Evolutionary conservation across 495 filamentous ascomycete genomes (phyloP).

Genomic region (Hapsidospora chrysogenum): DNA sequence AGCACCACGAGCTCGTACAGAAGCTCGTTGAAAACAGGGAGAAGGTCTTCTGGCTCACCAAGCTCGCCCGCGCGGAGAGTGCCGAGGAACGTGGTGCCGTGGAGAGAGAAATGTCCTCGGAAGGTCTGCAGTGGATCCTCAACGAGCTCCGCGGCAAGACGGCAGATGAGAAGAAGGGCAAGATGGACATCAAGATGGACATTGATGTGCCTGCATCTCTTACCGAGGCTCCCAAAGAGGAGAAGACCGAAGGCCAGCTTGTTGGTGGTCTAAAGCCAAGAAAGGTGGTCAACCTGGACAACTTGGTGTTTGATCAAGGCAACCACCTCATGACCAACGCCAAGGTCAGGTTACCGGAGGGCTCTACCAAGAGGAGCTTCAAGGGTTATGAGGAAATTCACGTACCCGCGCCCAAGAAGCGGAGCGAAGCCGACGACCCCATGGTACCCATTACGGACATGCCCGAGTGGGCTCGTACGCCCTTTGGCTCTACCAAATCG

Average conservation of each 20-base stretch:
- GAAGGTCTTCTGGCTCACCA: conserved; percentile 89
- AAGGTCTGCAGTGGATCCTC: conserved; percentile 72
- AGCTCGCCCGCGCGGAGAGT: conserved; percentile 72
- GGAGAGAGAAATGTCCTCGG: conserved; percentile 77
- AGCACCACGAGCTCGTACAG: conserved; percentile 83
- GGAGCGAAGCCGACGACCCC: conserved; percentile 61
- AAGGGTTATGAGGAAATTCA: conserved; percentile 99
- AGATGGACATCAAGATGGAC: conserved; percentile 87
- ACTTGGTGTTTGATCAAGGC: conserved; percentile 91
- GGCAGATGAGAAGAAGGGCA: conserved; percentile 38
- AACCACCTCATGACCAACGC: conserved; percentile 98
- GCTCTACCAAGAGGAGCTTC: conserved; percentile 84
- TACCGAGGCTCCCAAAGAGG: conserved; percentile 18
- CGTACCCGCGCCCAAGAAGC: conserved; percentile 78
- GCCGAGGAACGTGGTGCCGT: conserved; percentile 58
- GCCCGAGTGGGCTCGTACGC: conserved; percentile 77
- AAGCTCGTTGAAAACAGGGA: conserved; percentile 84
- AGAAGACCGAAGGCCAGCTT: conserved; percentile 44
- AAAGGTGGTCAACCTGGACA: conserved; percentile 81
- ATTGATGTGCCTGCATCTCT: conserved; percentile 60
- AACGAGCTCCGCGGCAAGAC: conserved; percentile 57
- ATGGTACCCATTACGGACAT: conserved; percentile 70
- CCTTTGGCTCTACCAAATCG: conserved; percentile 60
- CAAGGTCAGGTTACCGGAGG: conserved; percentile 86
- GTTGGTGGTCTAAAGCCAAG: conserved; percentile 77